Evolutionary conservation across 306 rosid species (phyloP).

Genomic region (Senna tora): DNA sequence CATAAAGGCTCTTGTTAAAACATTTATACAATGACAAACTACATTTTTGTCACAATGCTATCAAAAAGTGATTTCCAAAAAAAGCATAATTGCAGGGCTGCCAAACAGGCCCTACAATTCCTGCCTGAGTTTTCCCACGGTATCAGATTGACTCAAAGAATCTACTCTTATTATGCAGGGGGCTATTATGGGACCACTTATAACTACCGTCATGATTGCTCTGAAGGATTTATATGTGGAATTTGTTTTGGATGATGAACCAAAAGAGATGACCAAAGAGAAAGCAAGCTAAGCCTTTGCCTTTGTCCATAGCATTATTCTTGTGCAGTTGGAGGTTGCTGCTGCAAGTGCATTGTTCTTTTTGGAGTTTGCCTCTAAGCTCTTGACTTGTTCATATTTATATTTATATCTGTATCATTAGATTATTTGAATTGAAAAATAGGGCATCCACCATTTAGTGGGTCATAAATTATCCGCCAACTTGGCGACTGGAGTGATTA

Average conservation of each 20-base stretch:
- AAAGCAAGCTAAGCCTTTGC: slow-evolving; percentile 45
- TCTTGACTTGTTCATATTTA: slow-evolving; percentile 34
- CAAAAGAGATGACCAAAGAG: slow-evolving; percentile 45
- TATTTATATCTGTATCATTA: slow-evolving; percentile 34
- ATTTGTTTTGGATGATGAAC: slow-evolving; percentile 75
- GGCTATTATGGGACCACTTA: slow-evolving; percentile 97
- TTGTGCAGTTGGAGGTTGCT: slow-evolving; percentile 40
- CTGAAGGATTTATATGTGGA: slow-evolving; percentile 87
- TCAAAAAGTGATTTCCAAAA: not conserved
- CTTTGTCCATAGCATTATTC: slow-evolving; percentile 33
- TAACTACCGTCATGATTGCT: slow-evolving; percentile 93
- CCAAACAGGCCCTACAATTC: not conserved
- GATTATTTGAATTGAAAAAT: slow-evolving; percentile 18
- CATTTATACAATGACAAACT: not conserved
- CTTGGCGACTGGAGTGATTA: slow-evolving; percentile 40
- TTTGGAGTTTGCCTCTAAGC: slow-evolving; percentile 33
- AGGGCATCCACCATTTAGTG: slow-evolving; percentile 37
- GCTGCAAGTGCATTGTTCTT: slow-evolving; percentile 43
- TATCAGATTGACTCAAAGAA: slow-evolving; percentile 20
- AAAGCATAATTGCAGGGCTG: not conserved
- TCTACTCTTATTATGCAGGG: slow-evolving; percentile 57
- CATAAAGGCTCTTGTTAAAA: not conserved
- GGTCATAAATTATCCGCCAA: slow-evolving; percentile 40
- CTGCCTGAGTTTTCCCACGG: not conserved
- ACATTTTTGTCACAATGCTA: not conserved